phyloP scores from a whole-genome alignment of 208 protist genomes.

The Leishmania major region DNA sequence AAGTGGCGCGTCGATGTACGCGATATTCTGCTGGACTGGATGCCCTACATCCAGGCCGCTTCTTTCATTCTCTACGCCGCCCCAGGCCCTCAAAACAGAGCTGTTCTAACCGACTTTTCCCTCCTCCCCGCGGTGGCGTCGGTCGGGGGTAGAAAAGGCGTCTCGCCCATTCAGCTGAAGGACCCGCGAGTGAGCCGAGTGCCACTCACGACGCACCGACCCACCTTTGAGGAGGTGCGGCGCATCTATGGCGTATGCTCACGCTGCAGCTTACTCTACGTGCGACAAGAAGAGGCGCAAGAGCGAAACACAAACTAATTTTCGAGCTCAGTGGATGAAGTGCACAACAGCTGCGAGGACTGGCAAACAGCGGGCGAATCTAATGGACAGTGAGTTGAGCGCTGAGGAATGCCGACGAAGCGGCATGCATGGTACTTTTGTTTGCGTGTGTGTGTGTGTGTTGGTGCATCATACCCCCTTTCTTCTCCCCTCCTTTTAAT shows the following conservation, averaged over 20 bases:
- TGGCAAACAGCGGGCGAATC: neutral
- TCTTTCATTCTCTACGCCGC: conserved; percentile 84
- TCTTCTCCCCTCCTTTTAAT: too few species aligned
- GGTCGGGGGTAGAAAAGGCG: conserved; percentile 12
- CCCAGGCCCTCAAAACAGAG: conserved; percentile 84
- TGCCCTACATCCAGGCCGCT: conserved; percentile 64
- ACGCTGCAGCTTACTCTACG: conserved; percentile 50
- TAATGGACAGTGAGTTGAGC: neutral
- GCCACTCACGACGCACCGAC: conserved; percentile 85
- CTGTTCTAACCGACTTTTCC: conserved; percentile 71
- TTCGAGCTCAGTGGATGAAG: neutral
- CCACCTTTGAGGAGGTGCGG: conserved; percentile 83
- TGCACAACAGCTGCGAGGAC: neutral
- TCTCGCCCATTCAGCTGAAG: conserved; percentile 64
- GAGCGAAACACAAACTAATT: too few species aligned
- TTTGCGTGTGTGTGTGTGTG: neutral
- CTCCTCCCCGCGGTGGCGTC: conserved; percentile 21
- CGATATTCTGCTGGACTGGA: conserved; percentile 79
- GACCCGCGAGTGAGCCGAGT: conserved; percentile 77
- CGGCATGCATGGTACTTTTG: neutral
- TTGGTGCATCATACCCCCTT: neutral
- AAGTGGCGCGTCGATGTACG: conserved; percentile 84
- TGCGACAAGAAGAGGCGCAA: conserved; percentile 15
- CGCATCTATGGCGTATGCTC: conserved; percentile 69
- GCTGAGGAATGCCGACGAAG: neutral